A percentile compares a stretch with the other conserved stretches of the same genome.
Evolutionary conservation across 2,329 filamentous ascomycete species (phyloP).

Genomic region (Exserohilum turcica): DNA sequence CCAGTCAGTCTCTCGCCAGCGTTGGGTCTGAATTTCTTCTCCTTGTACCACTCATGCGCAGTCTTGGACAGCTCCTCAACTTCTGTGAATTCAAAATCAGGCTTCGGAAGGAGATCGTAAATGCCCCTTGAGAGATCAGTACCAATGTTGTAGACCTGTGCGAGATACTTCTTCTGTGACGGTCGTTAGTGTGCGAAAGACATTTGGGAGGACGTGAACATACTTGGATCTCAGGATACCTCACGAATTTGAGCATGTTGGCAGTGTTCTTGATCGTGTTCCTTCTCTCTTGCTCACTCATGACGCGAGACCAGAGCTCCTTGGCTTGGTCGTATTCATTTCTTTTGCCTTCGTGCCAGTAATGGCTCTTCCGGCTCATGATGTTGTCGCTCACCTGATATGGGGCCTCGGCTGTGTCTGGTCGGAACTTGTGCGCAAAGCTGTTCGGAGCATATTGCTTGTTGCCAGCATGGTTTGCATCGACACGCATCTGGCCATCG

Average conservation of each 20-base stretch:
- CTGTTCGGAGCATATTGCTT: conserved; percentile 60
- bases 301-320: conserved; percentile 57
- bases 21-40: conserved; percentile 52
- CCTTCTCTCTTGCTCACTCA: conserved; percentile 52
- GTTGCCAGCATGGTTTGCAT: conserved; percentile 56
- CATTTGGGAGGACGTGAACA: background rate
- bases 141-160: conserved; percentile 58
- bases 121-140: conserved; percentile 55
- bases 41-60: conserved; percentile 55
- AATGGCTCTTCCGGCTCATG: conserved; percentile 59
- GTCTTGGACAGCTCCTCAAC: conserved; percentile 53
- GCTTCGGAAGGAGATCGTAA: conserved; percentile 54
- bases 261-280: conserved; percentile 59
- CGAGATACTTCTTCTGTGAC: conserved; percentile 55
- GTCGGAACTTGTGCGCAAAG: conserved; percentile 58
- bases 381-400: conserved; percentile 58
- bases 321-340: conserved; percentile 59
- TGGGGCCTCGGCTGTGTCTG: conserved; percentile 57
- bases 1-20: conserved; percentile 50
- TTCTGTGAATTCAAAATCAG: conserved; percentile 53
- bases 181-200: conserved; percentile 1
- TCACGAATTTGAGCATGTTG: conserved; percentile 52
- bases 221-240: conserved; percentile 52
- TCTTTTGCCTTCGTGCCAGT: conserved; percentile 60
- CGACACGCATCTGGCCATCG: conserved; percentile 56